Base-by-base conservation (phyloP, 345 rosid genomes). In the Gossypium bickii region DNA sequence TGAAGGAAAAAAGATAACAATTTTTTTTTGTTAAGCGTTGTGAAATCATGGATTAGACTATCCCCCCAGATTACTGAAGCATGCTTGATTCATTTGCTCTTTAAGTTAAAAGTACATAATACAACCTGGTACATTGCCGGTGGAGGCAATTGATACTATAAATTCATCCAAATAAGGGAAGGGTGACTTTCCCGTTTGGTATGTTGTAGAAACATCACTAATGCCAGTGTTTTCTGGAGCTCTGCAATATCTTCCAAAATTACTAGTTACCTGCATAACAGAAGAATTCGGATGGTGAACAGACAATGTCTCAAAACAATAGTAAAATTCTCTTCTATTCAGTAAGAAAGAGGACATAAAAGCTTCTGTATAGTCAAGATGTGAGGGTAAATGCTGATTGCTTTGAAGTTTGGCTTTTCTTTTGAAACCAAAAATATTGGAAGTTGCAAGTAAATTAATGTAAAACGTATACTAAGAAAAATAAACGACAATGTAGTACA, bases 81-180 rank as follows among this genome's bases (percentile, higher is more conserved):
- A 64, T 67, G 52, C 66, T 73, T 57, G 22, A 59, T 16, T 38
- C n/a, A 53, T 41, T 71, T 25, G 73, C 70, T 76, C 47, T 7
- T 11, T 38, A 71, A 62, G 41, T 63, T 56, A 69, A 24, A 29
- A n/a, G 64, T 2, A 75, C 48, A 44, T 75, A 71, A n/a, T 45
- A 83, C 27, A 67, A 95, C 98, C 99, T 83, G 96, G 75, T 79
- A 80, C 83, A 77, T 84, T 82, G 76, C 90, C 94, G 44, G 61
- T 76, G 70, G 98, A 85, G 29, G 94, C 94, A 61, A 90, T 80
- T 18, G 89, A 89, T 80, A 87, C 93, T 71, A 95, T 75, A 80
- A 93, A 93, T 72, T 85, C 83, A 86, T 95, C 99, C 85, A 95
- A 77, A 49, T 70, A 80, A 9, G 93, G 96, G 82, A 91, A 93